These are phyloP conservation scores for Monosporascus cannonballus DNA, from an alignment of 2,329 filamentous ascomycete species.

Conservation along the genomic window DNA sequence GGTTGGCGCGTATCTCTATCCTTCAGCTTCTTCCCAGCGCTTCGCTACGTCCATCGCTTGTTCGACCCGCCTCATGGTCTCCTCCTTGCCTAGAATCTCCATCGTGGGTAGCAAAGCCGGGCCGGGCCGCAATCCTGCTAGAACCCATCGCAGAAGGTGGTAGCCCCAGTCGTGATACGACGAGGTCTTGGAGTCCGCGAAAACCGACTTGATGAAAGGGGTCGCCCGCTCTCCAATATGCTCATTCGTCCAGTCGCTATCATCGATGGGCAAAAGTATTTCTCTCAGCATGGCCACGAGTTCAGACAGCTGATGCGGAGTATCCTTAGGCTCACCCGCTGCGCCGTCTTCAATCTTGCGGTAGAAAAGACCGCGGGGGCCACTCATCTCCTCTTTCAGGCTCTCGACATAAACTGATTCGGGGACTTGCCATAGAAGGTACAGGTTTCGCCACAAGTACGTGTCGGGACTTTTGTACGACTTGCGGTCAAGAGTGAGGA, in stretches of 20 bases:
- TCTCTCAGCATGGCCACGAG: constrained; percentile 10
- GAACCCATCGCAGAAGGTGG: constrained; percentile 22
- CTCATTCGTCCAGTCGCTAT: constrained; percentile 12
- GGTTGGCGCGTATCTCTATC: neutral
- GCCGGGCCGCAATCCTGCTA: constrained; percentile 16
- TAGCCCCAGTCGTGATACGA: constrained; percentile 17
- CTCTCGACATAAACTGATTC: neutral
- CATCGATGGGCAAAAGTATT: constrained; percentile 9
- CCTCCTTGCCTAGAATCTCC: constrained; percentile 19
- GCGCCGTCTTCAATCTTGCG: neutral
- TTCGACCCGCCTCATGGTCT: constrained; percentile 17
- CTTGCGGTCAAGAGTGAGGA: neutral
- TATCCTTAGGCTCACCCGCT: neutral
- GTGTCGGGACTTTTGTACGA: neutral
- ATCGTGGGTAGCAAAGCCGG: constrained; percentile 18
- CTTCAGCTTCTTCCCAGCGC: neutral
- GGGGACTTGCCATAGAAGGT: constrained; percentile 3
- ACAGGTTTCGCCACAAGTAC: constrained; percentile 1
- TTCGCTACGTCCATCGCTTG: constrained; percentile 12
- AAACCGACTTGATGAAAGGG: constrained; percentile 17
- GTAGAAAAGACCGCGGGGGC: constrained; percentile 3
- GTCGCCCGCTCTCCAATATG: constrained; percentile 8
- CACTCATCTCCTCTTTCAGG: constrained; percentile 1
- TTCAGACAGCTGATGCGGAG: constrained; percentile 2
- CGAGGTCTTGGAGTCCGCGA: constrained; percentile 1